phyloP scores from a whole-genome alignment of 2,329 filamentous ascomycete species.

The Myriosclerotinia duriaeana region DNA sequence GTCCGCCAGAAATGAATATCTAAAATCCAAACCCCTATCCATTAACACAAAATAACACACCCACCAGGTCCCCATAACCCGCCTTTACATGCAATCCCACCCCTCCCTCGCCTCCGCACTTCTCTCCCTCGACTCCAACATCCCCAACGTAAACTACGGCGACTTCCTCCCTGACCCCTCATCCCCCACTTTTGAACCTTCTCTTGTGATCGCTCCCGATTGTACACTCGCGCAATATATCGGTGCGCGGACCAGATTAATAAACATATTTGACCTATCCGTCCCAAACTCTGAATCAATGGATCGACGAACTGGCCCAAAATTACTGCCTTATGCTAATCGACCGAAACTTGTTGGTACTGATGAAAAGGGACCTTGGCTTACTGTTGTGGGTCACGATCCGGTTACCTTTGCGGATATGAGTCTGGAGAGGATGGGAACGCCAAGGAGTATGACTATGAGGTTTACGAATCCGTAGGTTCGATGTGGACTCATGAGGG shows the following conservation, averaged over 20 bases:
- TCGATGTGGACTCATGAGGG: not conserved
- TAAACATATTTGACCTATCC: constrained; percentile 36
- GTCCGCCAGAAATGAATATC: not conserved
- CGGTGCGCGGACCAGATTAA: constrained; percentile 36
- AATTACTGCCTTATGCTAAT: constrained; percentile 36
- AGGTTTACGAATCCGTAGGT: constrained; percentile 41
- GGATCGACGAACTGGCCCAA: constrained; percentile 35
- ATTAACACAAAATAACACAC: not conserved
- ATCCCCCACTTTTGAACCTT: constrained; percentile 35
- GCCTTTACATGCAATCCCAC: constrained; percentile 39
- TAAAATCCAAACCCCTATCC: too few species aligned
- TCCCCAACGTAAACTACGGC: constrained; percentile 39
- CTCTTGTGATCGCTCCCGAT: constrained; percentile 33
- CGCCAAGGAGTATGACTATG: constrained; percentile 37
- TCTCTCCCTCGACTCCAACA: constrained; percentile 41
- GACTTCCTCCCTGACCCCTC: constrained; percentile 38
- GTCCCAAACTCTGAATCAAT: constrained; percentile 40
- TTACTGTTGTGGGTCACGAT: constrained; percentile 41
- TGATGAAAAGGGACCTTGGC: constrained; percentile 35
- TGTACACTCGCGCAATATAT: constrained; percentile 39
- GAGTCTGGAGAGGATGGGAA: constrained; percentile 40
- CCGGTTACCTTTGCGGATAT: constrained; percentile 38
- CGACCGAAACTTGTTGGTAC: constrained; percentile 37
- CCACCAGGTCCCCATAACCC: constrained; percentile 32
- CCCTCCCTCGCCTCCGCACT: constrained; percentile 36